These are phyloP conservation scores for Macrocybe gigantea DNA, from an alignment of 768 basidiomycete species.

Conservation along the genomic window DNA sequence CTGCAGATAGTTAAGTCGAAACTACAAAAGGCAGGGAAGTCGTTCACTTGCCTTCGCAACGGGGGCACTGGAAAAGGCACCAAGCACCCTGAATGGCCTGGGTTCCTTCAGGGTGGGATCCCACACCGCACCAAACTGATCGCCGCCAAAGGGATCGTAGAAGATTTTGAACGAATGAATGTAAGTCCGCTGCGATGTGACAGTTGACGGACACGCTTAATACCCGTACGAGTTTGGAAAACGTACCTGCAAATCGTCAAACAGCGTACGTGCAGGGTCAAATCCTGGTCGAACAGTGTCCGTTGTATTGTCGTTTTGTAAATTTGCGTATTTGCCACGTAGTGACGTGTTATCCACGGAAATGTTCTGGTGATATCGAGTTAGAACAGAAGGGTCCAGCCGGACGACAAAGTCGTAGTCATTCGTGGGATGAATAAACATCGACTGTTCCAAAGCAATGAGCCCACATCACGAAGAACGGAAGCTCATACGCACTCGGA, in stretches of 20 bases:
- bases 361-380: conserved; percentile 74
- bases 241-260: conserved; percentile 68
- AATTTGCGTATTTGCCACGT: conserved; percentile 42
- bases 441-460: conserved; percentile 37
- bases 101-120: conserved; percentile 62
- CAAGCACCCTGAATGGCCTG: conserved; percentile 73
- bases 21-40: not conserved
- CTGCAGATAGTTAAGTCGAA: conserved; percentile 13
- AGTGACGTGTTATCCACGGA: conserved; percentile 43
- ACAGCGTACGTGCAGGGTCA: conserved; percentile 68
- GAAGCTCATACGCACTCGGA: conserved; percentile 42
- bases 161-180: conserved; percentile 78
- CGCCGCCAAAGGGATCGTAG: conserved; percentile 77
- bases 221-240: not conserved
- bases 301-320: conserved; percentile 20
- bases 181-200: conserved; percentile 51
- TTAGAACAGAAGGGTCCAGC: conserved; percentile 56
- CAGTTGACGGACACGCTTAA: not conserved
- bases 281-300: conserved; percentile 56
- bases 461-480: not conserved
- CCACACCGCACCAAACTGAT: conserved; percentile 80
- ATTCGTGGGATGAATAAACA: conserved; percentile 78
- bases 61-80: conserved; percentile 74
- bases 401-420: conserved; percentile 86
- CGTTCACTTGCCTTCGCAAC: conserved; percentile 27